A percentile compares a stretch with the other conserved stretches of the same genome.
Evolutionary conservation across 2,329 filamentous ascomycete species (phyloP).

Genomic region (Aspergillus fischeri): DNA sequence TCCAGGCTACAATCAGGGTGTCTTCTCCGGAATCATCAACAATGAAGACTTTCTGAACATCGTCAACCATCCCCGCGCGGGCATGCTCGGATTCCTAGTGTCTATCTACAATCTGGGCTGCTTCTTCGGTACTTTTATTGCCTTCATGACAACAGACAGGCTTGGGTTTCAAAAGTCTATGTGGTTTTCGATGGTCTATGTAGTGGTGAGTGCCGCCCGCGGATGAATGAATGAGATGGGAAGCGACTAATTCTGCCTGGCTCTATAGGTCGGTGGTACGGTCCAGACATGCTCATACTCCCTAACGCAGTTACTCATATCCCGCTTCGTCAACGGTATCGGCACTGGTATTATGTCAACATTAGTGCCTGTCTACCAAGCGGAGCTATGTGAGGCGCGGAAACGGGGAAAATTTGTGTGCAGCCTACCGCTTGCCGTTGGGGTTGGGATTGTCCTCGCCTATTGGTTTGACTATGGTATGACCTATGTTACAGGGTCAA

Average conservation of each 20-base stretch:
- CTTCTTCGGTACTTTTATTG: slow-evolving; percentile 33
- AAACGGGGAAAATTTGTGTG: slow-evolving; percentile 43
- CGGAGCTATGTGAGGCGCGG: slow-evolving; percentile 43
- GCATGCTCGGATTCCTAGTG: slow-evolving; percentile 41
- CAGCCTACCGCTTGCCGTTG: slow-evolving; percentile 39
- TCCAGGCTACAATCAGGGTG: slow-evolving; percentile 48
- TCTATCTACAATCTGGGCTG: slow-evolving; percentile 44
- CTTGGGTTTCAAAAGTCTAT: slow-evolving; percentile 31
- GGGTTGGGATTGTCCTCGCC: slow-evolving; percentile 35
- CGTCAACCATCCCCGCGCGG: slow-evolving; percentile 36
- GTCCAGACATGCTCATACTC: slow-evolving; percentile 33
- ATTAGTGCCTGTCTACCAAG: slow-evolving; percentile 40
- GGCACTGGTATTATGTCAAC: slow-evolving; percentile 46
- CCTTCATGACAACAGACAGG: slow-evolving; percentile 28
- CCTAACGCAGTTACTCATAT: slow-evolving; percentile 35
- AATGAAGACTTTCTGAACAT: slow-evolving; percentile 43
- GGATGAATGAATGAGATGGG: background rate
- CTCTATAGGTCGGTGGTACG: slow-evolving; percentile 29
- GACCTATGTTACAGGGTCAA: slow-evolving; percentile 36
- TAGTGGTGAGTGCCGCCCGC: slow-evolving; percentile 20
- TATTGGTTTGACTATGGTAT: slow-evolving; percentile 34
- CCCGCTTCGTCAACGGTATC: slow-evolving; percentile 48
- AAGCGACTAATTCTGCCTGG: slow-evolving; percentile 2
- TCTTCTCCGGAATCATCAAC: slow-evolving; percentile 47
- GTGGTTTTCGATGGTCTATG: slow-evolving; percentile 33